These are phyloP conservation scores for Colletotrichum cuscutae DNA, from an alignment of 2,329 filamentous ascomycete genomes.

Conservation along the genomic window DNA sequence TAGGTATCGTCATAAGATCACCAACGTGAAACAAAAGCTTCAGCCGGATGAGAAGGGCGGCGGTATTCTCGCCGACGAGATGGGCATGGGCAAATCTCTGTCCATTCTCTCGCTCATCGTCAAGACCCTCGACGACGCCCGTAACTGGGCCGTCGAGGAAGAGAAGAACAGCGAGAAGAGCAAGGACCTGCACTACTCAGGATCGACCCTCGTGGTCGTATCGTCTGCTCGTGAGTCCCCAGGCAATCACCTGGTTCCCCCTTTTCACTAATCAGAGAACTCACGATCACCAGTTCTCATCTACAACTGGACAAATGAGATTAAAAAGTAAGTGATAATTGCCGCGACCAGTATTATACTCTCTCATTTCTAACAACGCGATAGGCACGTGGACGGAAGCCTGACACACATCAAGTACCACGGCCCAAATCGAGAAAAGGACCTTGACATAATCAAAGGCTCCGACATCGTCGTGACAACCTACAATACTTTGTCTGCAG, in stretches of 20 bases:
- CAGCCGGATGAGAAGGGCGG: slow-evolving; percentile 47
- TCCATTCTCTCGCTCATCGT: slow-evolving; percentile 61
- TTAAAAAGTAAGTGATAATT: slow-evolving; percentile 43
- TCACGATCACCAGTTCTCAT: slow-evolving; percentile 48
- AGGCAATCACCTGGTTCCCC: no score
- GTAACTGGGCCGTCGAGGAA: slow-evolving; percentile 44
- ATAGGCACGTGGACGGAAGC: slow-evolving; percentile 45
- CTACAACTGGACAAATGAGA: slow-evolving; percentile 52
- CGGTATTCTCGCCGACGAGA: slow-evolving; percentile 69
- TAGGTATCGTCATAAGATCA: slow-evolving; percentile 53
- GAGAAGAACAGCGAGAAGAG: slow-evolving; percentile 31
- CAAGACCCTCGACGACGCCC: slow-evolving; percentile 49
- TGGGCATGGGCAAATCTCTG: slow-evolving; percentile 70
- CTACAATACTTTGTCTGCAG: slow-evolving; percentile 55
- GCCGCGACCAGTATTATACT: background rate
- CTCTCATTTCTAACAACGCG: background rate
- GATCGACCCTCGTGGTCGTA: slow-evolving; percentile 56
- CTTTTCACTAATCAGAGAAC: background rate
- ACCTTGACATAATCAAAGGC: slow-evolving; percentile 41
- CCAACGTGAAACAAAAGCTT: slow-evolving; percentile 43
- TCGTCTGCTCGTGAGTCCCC: slow-evolving; percentile 50
- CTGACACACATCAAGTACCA: slow-evolving; percentile 50
- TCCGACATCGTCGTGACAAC: slow-evolving; percentile 58
- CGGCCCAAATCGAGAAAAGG: slow-evolving; percentile 42
- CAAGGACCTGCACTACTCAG: slow-evolving; percentile 40